phyloP scores from a whole-genome alignment of 768 basidiomycete genomes.

The Mycena filopes region DNA sequence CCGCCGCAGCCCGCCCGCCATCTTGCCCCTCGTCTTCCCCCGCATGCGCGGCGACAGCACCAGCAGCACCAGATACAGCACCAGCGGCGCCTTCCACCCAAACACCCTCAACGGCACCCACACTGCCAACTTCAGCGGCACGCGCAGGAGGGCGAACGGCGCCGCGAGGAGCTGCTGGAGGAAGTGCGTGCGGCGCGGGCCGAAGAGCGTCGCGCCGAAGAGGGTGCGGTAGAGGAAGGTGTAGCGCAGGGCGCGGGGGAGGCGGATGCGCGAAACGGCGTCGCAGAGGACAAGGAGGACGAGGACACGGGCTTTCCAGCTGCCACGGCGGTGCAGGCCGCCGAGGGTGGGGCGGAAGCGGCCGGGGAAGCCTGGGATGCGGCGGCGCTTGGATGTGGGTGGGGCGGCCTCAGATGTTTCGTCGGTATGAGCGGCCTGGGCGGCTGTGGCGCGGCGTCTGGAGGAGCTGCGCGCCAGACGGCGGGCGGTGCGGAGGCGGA shows the following conservation, averaged over 20 bases:
- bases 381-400: background rate
- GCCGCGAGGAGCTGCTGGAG: background rate
- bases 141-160: background rate
- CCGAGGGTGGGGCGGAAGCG: background rate
- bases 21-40: background rate
- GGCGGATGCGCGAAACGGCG: conserved; percentile 14
- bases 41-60: background rate
- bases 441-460: too few species aligned
- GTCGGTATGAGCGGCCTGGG: background rate
- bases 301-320: background rate
- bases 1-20: background rate
- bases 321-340: background rate
- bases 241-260: conserved; percentile 18
- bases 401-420: background rate
- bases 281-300: background rate
- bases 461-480: background rate
- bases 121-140: background rate
- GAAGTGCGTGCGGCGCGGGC: background rate
- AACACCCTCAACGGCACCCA: background rate
- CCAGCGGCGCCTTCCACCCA: conserved; percentile 11
- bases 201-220: conserved; percentile 5
- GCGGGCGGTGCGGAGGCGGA: background rate
- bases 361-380: background rate
- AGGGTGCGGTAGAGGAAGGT: conserved; percentile 4
- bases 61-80: background rate